Evolutionary conservation across 495 filamentous ascomycete genomes (phyloP).

Genomic region (Lentithecium fluviatile): DNA sequence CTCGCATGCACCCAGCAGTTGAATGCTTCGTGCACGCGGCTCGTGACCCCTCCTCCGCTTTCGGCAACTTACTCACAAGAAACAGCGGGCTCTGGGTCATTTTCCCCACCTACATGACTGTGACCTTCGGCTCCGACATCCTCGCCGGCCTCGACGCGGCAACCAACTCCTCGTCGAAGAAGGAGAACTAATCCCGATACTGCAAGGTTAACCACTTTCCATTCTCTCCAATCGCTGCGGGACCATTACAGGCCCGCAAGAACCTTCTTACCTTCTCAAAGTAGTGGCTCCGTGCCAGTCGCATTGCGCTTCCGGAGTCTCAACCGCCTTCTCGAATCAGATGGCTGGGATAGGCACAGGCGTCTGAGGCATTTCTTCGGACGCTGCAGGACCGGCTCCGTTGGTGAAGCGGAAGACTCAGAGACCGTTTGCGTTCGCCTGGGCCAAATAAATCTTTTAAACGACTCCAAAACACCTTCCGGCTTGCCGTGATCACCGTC

Average conservation of each 20-base stretch:
- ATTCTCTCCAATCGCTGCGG: neutral
- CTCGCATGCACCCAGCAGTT: no score
- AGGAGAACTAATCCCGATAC: slow-evolving; percentile 15
- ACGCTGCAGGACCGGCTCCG: neutral
- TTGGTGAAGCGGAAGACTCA: neutral
- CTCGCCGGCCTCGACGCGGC: slow-evolving; percentile 61
- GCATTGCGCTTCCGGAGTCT: neutral
- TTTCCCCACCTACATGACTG: slow-evolving; percentile 68
- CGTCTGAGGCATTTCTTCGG: neutral
- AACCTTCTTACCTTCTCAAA: slow-evolving; percentile 7
- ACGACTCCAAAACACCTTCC: no score
- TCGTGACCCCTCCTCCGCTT: neutral
- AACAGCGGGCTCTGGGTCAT: slow-evolving; percentile 75
- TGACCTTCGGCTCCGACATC: slow-evolving; percentile 68
- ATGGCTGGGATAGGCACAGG: slow-evolving; percentile 2
- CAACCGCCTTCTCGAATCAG: neutral
- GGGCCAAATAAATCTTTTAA: neutral
- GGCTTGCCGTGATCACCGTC: no score
- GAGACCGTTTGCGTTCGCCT: neutral
- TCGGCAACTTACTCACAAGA: neutral
- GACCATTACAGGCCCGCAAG: slow-evolving; percentile 6
- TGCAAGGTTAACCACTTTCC: neutral
- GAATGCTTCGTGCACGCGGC: no score
- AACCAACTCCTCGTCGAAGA: slow-evolving; percentile 30
- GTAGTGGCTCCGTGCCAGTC: neutral